Conservation (phyloP, 805 yeast species). For the Saccharomycodes ludwigii region DNA sequence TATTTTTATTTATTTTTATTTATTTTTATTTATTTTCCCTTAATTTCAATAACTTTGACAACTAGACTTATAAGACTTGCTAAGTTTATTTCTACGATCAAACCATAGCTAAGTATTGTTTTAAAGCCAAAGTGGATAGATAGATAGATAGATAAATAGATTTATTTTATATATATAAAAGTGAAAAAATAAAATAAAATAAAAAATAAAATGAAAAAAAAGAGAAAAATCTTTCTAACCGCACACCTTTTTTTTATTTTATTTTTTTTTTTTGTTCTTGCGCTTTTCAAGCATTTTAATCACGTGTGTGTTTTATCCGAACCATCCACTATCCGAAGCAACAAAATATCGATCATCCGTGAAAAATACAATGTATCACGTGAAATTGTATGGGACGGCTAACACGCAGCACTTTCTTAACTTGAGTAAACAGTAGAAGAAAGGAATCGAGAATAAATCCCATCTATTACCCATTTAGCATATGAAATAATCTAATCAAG, state of each 20-base stretch:
- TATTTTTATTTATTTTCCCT: too few species aligned
- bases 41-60: too few species aligned
- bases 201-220: not conserved
- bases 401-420: too few species aligned
- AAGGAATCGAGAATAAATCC: not conserved
- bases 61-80: too few species aligned
- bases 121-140: not conserved
- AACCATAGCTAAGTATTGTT: not conserved
- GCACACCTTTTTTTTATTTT: not conserved
- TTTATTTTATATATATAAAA: not conserved
- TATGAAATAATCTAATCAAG: conserved; percentile 18
- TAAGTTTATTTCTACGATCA: not conserved
- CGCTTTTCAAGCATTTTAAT: not conserved
- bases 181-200: not conserved
- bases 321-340: conserved; percentile 3
- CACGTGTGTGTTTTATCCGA: conserved; percentile 5
- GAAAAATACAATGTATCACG: not conserved
- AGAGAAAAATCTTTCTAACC: not conserved
- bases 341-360: conserved; percentile 2
- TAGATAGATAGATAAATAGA: not conserved
- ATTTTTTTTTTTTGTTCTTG: not conserved
- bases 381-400: not conserved
- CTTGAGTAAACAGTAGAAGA: too few species aligned
- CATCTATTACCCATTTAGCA: conserved; percentile 15
- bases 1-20: too few species aligned